Evolutionary conservation across 2,329 filamentous ascomycete genomes (phyloP).

Genomic region (Cercospora beticola): DNA sequence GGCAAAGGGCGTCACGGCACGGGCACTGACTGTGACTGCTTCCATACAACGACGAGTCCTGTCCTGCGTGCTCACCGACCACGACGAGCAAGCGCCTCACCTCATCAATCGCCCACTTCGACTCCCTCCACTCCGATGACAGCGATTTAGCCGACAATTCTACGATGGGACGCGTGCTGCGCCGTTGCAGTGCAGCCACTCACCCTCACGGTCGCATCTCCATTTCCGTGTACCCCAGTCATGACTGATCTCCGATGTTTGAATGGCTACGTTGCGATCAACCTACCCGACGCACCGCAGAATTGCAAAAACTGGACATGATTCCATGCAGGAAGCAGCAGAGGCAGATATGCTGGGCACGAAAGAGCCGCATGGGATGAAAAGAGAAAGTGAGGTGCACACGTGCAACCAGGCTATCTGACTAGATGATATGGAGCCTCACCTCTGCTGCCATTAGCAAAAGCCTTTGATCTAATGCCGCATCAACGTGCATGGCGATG

Average conservation of each 20-base stretch:
- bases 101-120: neutral
- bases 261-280: neutral
- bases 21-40: neutral
- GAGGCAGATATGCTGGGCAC: neutral
- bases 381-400: neutral
- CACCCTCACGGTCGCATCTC: neutral
- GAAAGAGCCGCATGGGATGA: neutral
- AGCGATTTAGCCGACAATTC: neutral
- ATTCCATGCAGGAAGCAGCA: neutral
- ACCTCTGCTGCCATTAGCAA: neutral
- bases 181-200: neutral
- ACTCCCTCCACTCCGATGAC: neutral
- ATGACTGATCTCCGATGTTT: neutral
- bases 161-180: neutral
- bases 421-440: neutral
- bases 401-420: neutral
- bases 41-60: neutral
- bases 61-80: neutral
- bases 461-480: neutral
- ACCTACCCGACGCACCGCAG: neutral
- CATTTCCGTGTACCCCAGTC: neutral
- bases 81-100: neutral
- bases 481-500: neutral
- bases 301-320: neutral
- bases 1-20: neutral